Evolutionary conservation across 345 rosid genomes (phyloP), one percentile per base, ranked within the genome.

Genomic region (Salix viminalis): DNA sequence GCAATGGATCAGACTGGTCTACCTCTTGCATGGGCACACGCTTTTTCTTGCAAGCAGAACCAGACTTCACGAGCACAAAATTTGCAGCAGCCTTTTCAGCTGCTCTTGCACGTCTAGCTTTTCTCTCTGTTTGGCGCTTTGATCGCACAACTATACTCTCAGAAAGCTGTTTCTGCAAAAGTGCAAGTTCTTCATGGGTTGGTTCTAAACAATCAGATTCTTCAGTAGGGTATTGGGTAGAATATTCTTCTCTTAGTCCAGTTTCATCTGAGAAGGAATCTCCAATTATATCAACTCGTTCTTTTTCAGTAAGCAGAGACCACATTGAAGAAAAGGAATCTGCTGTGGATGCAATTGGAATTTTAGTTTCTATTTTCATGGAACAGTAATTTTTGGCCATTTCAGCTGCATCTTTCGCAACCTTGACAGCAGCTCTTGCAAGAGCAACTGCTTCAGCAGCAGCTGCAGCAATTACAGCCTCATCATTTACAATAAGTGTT

Each of bases 371-470:
- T 37, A 68, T 70, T 65, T 79, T 81, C 48, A 72, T 34, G 42
- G 89, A 83, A 73, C 75, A 76, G 74, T 71, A 32, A 65, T 77
- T 85, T 72, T 85, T 82, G 69, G 75, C 82, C 85, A 91, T 75
- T 66, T 84, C 76, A 14, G 87, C 91, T 11, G 92, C 98, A 82
- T 93, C 98, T 85, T 90, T 92, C 0, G 98, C 97, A 83, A 91
- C 84, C 85, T 88, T 89, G 80, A 88, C 87, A 70, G 99, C 98
- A 44, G 97, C 93, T 80, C 91, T 89, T 67, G 97, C 98, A 82
- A 96, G 98, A 79, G 94, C 85, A 67, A 96, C 85, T 28, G 97
- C 99, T 88, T 96, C 98, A 42, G 96, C 91, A 39, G 98, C 93
- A 46, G 97, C 97, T 7, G 99, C 98, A 2, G 87, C 88, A 81